Base-by-base conservation (phyloP, 2,329 filamentous ascomycete species). In the Blastomyces percursus region DNA sequence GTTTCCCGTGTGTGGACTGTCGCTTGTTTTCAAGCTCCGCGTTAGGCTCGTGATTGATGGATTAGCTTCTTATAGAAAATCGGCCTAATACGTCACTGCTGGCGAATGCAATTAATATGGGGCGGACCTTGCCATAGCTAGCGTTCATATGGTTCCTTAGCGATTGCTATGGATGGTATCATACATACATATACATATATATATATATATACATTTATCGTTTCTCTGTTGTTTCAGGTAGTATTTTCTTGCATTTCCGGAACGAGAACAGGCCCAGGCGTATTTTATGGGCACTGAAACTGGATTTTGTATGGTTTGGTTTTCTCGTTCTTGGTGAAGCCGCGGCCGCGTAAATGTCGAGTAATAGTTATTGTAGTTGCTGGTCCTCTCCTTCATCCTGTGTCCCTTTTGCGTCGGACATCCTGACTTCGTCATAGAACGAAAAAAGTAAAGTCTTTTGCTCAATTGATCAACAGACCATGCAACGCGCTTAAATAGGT, bases 81-180 rank as follows among this genome's bases (percentile, higher is more conserved):
- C 77, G 83, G 30, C 82, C 83, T 8, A 79, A 83, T 64, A 85
- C 83, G 2, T 82, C 80, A 61, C 77, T 82, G 67, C 70, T 86
- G 60, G 83, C 83, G 9, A 81, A 83, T 72, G 83, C 83, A 32
- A 80, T 86, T 61, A 86, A 86, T 71, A 76, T 79, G 44, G 83
- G 83, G 55, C 77, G 77, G 61, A 77, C 79, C 1, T 69, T 84
- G 63, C 82, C 82, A 30, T 84, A 72, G 42, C 42, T 56, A n/a
- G 54, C 32, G 24, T 38, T 24, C 6, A 21, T 56, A 40, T 42
- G 54, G 54, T 40, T n/a, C 16, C 14, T n/a, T 38, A 16, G 8
- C n/a, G 16, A 11, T 14, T n/a, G 16, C 14, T 3, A 5, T 38
- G n/a, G 54, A 35, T 35, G n/a, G 54, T 4, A 27, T 16, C 14